A percentile compares a stretch with the other conserved stretches of the same genome.
phyloP scores from a whole-genome alignment of 192 early-diverging fungal species.

The Geranomyces variabilis region DNA sequence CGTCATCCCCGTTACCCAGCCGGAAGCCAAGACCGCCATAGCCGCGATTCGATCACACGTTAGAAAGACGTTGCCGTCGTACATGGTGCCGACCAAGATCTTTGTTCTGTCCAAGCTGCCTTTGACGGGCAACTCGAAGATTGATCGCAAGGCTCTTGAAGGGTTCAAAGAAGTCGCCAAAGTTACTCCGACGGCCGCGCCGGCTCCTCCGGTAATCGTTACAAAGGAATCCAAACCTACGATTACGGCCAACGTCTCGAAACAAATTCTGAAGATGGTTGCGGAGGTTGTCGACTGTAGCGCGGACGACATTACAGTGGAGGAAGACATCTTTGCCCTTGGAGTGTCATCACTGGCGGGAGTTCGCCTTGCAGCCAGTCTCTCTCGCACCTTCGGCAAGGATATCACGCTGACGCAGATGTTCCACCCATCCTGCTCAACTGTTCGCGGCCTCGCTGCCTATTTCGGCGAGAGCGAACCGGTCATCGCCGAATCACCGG shows the following conservation, averaged over 20 bases:
- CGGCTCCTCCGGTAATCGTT: neutral
- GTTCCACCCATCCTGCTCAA: constrained; percentile 2
- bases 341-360: constrained; percentile 2
- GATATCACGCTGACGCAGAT: neutral
- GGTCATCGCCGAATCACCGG: too few relatives aligned
- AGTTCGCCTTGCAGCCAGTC: neutral
- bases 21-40: constrained; percentile 3
- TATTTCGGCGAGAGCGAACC: neutral
- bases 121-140: constrained; percentile 8
- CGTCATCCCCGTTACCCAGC: neutral
- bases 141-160: constrained; percentile 18
- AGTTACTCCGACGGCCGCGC: neutral
- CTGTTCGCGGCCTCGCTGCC: neutral
- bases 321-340: neutral
- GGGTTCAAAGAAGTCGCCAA: neutral
- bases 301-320: neutral
- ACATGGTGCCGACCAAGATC: constrained; percentile 20
- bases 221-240: neutral
- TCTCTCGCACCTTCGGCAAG: neutral
- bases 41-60: constrained; percentile 6
- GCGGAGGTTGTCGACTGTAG: neutral
- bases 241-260: neutral
- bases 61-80: constrained; percentile 2
- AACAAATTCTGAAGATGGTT: neutral
- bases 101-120: constrained; percentile 13